A percentile compares a stretch with the other conserved stretches of the same genome.
Evolutionary conservation across 2,329 filamentous ascomycete species (phyloP).

Genomic region (Fusarium euwallaceae): DNA sequence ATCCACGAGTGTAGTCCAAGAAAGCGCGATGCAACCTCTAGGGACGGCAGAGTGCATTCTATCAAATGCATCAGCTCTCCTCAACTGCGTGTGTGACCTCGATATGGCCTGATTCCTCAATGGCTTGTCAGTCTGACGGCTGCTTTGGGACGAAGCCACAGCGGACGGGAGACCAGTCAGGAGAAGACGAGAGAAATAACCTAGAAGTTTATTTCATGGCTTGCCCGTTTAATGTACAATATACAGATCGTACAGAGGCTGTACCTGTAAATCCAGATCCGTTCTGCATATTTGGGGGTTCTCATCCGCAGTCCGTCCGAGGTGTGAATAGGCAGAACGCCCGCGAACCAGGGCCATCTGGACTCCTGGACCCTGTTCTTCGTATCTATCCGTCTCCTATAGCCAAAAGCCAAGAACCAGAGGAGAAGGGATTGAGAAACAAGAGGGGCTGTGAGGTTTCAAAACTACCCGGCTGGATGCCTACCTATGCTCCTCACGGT

Average conservation of each 20-base stretch:
- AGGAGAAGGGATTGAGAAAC: slow-evolving; percentile 8
- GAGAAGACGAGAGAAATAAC: slow-evolving; percentile 24
- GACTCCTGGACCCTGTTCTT: slow-evolving; percentile 24
- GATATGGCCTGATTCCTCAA: slow-evolving; percentile 30
- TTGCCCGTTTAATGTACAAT: not conserved
- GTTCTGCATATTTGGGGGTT: slow-evolving; percentile 2
- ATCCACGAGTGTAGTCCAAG: slow-evolving; percentile 27
- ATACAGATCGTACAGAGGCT: slow-evolving; percentile 8
- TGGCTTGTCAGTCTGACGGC: slow-evolving; percentile 17
- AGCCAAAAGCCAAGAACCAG: not conserved
- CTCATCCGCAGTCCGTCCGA: not conserved
- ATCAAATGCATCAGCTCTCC: slow-evolving; percentile 26
- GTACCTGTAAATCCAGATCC: slow-evolving; percentile 14
- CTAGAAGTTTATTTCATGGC: slow-evolving; percentile 35
- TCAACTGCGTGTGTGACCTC: slow-evolving; percentile 30
- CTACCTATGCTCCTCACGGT: slow-evolving; percentile 3
- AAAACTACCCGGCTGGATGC: slow-evolving; percentile 15
- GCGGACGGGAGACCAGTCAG: slow-evolving; percentile 19
- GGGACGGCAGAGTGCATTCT: slow-evolving; percentile 12
- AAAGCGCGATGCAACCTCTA: slow-evolving; percentile 27
- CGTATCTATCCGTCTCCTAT: slow-evolving; percentile 26
- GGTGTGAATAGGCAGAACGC: slow-evolving; percentile 6
- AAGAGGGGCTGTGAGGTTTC: slow-evolving; percentile 31
- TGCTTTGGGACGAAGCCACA: slow-evolving; percentile 23
- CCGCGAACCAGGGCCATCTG: slow-evolving; percentile 1